These are phyloP conservation scores for Nannochloropsis oceanica DNA, from an alignment of 108 stramenopile species.

Conservation along the genomic window DNA sequence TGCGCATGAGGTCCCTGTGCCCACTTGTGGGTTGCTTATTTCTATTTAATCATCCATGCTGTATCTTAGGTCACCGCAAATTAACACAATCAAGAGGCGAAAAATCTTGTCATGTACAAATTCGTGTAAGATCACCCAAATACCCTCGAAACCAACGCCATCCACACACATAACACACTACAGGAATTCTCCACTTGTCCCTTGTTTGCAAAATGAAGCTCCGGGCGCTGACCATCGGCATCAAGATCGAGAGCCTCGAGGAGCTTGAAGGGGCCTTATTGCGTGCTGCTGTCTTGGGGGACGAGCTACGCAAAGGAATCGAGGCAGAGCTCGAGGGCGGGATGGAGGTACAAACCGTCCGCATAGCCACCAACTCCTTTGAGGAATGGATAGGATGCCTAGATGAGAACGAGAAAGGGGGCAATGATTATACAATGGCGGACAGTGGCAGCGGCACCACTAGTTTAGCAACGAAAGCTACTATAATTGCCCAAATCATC, in stretches of 20 bases:
- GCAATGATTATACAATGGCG: background rate
- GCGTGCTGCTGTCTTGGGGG: background rate
- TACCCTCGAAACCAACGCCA: no score
- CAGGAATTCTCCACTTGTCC: no score
- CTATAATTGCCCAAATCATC: background rate
- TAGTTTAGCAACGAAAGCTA: background rate
- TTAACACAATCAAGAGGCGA: no score
- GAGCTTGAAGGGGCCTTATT: background rate
- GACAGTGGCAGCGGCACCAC: background rate
- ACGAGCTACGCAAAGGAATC: background rate
- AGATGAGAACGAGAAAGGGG: background rate
- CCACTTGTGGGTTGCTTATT: no score
- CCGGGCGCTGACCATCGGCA: background rate
- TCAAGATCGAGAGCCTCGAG: background rate
- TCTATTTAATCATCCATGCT: no score
- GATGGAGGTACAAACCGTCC: background rate
- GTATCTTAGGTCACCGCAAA: no score
- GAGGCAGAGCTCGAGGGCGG: background rate
- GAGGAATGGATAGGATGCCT: background rate
- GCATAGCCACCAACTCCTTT: background rate
- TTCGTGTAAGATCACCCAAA: no score
- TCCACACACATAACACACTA: no score
- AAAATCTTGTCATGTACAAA: no score
- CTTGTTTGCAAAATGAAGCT: background rate
- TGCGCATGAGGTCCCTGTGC: no score